Percentiles rank a stretch among this genome's conserved stretches.
Evolutionary conservation across 1,284 basidiomycete genomes (phyloP).

Genomic region (Flammula alnicola): DNA sequence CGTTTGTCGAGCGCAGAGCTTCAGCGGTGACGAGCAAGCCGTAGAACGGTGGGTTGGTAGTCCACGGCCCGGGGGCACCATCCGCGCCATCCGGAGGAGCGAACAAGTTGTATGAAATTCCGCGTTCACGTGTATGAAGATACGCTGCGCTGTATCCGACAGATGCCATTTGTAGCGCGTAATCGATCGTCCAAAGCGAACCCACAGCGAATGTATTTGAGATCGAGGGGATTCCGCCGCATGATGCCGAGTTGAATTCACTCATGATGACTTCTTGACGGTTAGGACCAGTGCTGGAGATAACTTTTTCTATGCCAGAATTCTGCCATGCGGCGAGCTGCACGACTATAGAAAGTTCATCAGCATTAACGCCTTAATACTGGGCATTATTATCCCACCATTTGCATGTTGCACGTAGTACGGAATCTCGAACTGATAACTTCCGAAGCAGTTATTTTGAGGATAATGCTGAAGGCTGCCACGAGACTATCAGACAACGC

Average conservation of each 20-base stretch:
- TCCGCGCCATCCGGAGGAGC: slow-evolving; percentile 45
- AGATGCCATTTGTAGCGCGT: slow-evolving; percentile 54
- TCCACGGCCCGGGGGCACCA: slow-evolving; percentile 47
- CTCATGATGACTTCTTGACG: slow-evolving; percentile 54
- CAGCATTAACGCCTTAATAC: not conserved
- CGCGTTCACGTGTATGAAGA: slow-evolving; percentile 55
- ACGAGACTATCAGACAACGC: not conserved
- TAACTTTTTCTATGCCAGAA: slow-evolving; percentile 39
- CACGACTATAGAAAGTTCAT: slow-evolving; percentile 31
- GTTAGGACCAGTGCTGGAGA: slow-evolving; percentile 28
- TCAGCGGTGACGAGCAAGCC: slow-evolving; percentile 61
- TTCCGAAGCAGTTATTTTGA: slow-evolving; percentile 39
- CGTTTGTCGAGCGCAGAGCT: slow-evolving; percentile 48
- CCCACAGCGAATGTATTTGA: slow-evolving; percentile 66
- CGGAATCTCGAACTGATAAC: slow-evolving; percentile 33
- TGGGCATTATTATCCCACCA: slow-evolving; percentile 25
- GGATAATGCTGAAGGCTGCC: slow-evolving; percentile 44
- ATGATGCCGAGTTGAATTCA: slow-evolving; percentile 72
- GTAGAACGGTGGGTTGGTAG: slow-evolving; percentile 60
- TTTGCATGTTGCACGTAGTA: slow-evolving; percentile 45
- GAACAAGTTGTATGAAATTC: slow-evolving; percentile 55
- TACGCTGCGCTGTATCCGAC: slow-evolving; percentile 52
- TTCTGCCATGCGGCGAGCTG: slow-evolving; percentile 49
- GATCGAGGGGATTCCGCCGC: slow-evolving; percentile 57
- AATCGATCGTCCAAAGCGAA: slow-evolving; percentile 63